phyloP scores from a whole-genome alignment of 73 alveolate genomes.

The Paramecium biaurelia region DNA sequence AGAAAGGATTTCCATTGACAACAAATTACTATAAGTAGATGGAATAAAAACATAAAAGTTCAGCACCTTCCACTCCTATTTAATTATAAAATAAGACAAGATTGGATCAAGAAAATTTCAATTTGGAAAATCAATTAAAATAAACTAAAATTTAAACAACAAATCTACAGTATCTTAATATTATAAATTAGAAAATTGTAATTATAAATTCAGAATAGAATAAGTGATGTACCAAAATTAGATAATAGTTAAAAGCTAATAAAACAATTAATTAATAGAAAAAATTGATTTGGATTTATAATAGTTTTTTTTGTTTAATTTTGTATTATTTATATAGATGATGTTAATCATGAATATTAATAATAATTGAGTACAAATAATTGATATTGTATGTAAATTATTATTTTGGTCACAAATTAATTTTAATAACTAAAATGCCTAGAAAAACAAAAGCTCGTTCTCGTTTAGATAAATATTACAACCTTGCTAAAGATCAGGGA shows the following conservation, averaged over 20 bases:
- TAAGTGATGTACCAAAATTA: not conserved
- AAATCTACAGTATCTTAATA: not conserved
- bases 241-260: not conserved
- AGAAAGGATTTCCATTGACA: not conserved
- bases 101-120: not conserved
- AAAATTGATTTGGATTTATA: not conserved
- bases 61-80: constrained; percentile 43
- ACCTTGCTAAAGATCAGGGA: constrained; percentile 94
- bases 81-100: not conserved
- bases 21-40: not conserved
- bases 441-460: constrained; percentile 82
- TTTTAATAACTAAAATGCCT: constrained; percentile 69
- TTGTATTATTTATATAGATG: not conserved
- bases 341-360: not conserved
- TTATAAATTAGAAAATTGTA: not conserved
- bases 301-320: not conserved
- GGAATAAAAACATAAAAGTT: not conserved
- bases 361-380: not conserved
- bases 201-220: constrained; percentile 6
- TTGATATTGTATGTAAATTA: not conserved
- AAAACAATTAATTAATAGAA: not conserved
- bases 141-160: not conserved
- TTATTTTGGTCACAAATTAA: constrained; percentile 40
- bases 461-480: constrained; percentile 85
- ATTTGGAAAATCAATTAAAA: constrained; percentile 7